phyloP scores from a whole-genome alignment of 495 filamentous ascomycete genomes.

The Chaetomium tenue region DNA sequence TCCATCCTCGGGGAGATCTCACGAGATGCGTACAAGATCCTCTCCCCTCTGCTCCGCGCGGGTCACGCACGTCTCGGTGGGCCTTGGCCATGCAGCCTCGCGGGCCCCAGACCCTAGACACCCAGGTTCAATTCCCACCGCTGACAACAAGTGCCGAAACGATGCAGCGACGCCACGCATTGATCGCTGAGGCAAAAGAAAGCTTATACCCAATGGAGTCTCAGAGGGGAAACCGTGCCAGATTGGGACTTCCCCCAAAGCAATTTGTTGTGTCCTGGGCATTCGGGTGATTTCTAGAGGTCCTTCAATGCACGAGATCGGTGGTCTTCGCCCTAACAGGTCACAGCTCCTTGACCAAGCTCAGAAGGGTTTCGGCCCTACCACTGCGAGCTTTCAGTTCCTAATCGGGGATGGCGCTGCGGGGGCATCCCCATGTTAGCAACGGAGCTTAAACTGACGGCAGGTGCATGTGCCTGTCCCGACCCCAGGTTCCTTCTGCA shows the following conservation, averaged over 20 bases:
- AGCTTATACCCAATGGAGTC: neutral
- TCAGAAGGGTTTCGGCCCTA: slow-evolving; percentile 21
- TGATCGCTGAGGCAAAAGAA: neutral
- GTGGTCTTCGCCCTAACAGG: neutral
- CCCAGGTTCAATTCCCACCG: neutral
- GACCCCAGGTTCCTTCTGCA: neutral
- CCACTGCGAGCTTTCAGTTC: slow-evolving; percentile 25
- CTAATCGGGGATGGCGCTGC: slow-evolving; percentile 20
- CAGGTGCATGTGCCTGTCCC: slow-evolving; percentile 13
- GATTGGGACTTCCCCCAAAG: slow-evolving; percentile 5
- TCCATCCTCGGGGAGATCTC: neutral
- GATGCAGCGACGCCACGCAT: neutral
- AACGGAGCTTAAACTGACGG: slow-evolving; percentile 29
- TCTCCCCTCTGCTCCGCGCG: neutral
- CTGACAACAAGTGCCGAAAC: slow-evolving; percentile 6
- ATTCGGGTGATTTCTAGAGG: slow-evolving; percentile 4
- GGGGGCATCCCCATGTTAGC: slow-evolving; percentile 15
- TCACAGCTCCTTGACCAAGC: neutral
- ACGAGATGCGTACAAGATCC: neutral
- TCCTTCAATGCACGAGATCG: slow-evolving; percentile 14
- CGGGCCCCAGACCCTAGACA: neutral
- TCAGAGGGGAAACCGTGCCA: slow-evolving; percentile 6
- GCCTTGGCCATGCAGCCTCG: neutral
- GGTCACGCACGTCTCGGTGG: neutral
- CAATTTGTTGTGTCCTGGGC: neutral